Evolutionary conservation across 2,329 filamentous ascomycete species (phyloP), one percentile per base, ranked within the genome.

Genomic region (Colletotrichum cuscutae): DNA sequence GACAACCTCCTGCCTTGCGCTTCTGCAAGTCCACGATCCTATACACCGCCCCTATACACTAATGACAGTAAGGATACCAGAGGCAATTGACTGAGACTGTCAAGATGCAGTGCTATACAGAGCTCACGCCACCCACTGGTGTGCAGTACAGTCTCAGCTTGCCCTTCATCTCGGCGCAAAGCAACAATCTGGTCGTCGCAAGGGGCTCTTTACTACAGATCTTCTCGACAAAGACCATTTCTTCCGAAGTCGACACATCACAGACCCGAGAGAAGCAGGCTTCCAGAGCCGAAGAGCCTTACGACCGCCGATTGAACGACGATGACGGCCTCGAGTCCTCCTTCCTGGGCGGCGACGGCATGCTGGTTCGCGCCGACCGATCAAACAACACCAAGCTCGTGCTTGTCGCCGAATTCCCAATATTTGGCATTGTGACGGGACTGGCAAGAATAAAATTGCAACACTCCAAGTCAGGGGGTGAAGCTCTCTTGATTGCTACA

Each of bases 21-120:
- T 46, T 11, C 52, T 57, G 52, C 62, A 57, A 65, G 19, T 7
- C 52, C 7, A 54, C 62, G 12, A 65, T 65, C 26, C 42, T 30
- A 26, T 26, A 53, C 42, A 49, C 5, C 42, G 7, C 42, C 13
- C 28, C 9, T 56, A 15, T 22, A 73, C 65, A 73, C 61, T 42
- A 60, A 73, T 73, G 71, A 71, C n/a, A 65, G 54, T n/a, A 30
- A 49, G 60, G 49, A 49, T 35, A 15, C 24, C 19, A 52, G 56
- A 67, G 71, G 71, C 71, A 65, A 70, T 71, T 63, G 71, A 67
- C 72, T 84, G 83, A 77, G 79, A 75, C 77, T 78, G 81, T 79
- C 75, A 76, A 76, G 60, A 98, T 98, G 96, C 96, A 98, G 90
- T 97, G 95, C 88, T 98, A 98, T 86, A 95, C 95, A 80, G 97